phyloP scores from a whole-genome alignment of 495 filamentous ascomycete genomes.

The Parathielavia hyrcaniae region DNA sequence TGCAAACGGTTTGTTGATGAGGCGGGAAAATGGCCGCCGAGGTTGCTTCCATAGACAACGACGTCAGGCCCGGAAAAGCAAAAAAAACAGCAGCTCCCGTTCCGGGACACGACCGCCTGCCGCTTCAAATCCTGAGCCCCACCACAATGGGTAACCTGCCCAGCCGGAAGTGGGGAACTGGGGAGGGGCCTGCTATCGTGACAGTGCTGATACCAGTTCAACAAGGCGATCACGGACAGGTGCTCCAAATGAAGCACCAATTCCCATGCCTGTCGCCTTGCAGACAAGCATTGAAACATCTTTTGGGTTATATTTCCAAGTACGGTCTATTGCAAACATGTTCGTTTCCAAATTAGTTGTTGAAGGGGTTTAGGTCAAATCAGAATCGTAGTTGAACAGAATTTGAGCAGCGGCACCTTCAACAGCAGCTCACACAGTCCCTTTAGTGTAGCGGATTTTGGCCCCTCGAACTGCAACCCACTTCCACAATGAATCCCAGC shows the following conservation, averaged over 20 bases:
- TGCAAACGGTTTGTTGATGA: neutral
- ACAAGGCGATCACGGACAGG: neutral
- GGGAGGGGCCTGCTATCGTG: conserved; percentile 11
- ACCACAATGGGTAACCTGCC: conserved; percentile 7
- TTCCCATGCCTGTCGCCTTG: too few relatives aligned
- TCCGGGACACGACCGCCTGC: conserved; percentile 29
- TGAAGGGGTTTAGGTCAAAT: too few relatives aligned
- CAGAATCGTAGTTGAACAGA: too few relatives aligned
- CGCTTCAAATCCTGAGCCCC: conserved; percentile 22
- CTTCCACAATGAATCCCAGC: conserved; percentile 31
- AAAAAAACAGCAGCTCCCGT: conserved; percentile 11
- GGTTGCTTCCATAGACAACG: conserved; percentile 15
- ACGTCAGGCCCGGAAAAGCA: conserved; percentile 14
- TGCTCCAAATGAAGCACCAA: too few relatives aligned
- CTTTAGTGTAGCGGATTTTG: neutral
- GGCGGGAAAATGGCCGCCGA: conserved; percentile 11
- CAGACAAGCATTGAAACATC: too few relatives aligned
- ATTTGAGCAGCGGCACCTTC: too few relatives aligned
- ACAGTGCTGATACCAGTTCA: conserved; percentile 9
- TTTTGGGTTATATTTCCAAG: too few relatives aligned
- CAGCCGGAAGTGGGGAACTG: too few relatives aligned
- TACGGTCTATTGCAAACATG: too few relatives aligned
- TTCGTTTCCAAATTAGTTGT: too few relatives aligned
- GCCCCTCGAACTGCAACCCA: conserved; percentile 19
- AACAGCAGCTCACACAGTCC: conserved; percentile 13